phyloP scores from a whole-genome alignment of 2,329 filamentous ascomycete genomes.

The Penicillium janthinellum region DNA sequence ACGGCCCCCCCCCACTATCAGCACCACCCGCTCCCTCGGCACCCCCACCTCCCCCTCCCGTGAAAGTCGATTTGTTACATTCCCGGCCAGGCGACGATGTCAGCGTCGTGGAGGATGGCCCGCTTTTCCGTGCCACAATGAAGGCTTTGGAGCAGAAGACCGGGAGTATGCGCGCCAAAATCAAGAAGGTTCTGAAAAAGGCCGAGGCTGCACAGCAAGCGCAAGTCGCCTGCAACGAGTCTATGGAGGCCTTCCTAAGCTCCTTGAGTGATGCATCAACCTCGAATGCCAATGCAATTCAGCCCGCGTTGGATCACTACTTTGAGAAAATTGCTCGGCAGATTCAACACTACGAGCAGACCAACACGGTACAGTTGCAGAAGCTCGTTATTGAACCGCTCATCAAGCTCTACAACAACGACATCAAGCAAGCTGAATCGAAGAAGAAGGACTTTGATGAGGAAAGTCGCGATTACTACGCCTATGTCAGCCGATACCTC shows the following conservation, averaged over 20 bases:
- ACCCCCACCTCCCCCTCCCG: slow-evolving; percentile 42
- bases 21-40: slow-evolving; percentile 23
- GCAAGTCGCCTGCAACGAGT: slow-evolving; percentile 82
- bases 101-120: slow-evolving; percentile 84
- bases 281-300: slow-evolving; percentile 94
- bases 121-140: slow-evolving; percentile 93
- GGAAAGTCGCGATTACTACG: slow-evolving; percentile 97
- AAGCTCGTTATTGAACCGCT: slow-evolving; percentile 94
- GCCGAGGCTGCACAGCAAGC: slow-evolving; percentile 85
- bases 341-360: slow-evolving; percentile 81
- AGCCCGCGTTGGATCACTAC: slow-evolving; percentile 94
- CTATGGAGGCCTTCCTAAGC: slow-evolving; percentile 79
- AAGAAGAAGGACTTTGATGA: slow-evolving; percentile 99
- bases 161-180: slow-evolving; percentile 85
- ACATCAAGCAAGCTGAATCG: slow-evolving; percentile 95
- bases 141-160: slow-evolving; percentile 96
- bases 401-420: slow-evolving; percentile 84
- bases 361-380: slow-evolving; percentile 81
- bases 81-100: slow-evolving; percentile 84
- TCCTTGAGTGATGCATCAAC: slow-evolving; percentile 82
- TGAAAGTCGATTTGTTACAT: slow-evolving; percentile 86
- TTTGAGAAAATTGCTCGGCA: slow-evolving; percentile 95
- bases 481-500: slow-evolving; percentile 92
- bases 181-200: slow-evolving; percentile 93
- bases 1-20: slow-evolving; percentile 19